Evolutionary conservation across 495 filamentous ascomycete genomes (phyloP).

Genomic region (Penicillium diatomitis): DNA sequence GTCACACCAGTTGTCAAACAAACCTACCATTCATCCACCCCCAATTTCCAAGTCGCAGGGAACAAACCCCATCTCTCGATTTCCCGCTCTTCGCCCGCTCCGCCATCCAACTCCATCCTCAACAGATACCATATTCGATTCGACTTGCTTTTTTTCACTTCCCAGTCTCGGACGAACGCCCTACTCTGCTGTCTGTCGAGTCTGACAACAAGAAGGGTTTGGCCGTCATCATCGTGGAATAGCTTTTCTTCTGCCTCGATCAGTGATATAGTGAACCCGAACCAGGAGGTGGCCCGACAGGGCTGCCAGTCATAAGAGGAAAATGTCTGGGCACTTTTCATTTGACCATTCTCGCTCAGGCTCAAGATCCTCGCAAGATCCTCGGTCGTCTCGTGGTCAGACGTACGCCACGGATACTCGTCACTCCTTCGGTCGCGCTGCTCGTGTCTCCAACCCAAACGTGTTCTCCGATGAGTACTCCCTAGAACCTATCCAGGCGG

Average conservation of each 20-base stretch:
- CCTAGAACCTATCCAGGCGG: constrained; percentile 33
- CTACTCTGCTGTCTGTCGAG: too few species aligned
- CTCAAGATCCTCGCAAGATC: constrained; percentile 29
- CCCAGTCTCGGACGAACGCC: too few species aligned
- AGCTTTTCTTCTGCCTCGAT: neutral
- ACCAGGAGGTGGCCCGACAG: constrained; percentile 34
- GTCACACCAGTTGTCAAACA: constrained; percentile 23
- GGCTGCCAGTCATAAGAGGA: constrained; percentile 29
- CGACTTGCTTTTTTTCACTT: too few species aligned
- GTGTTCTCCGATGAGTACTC: constrained; percentile 48
- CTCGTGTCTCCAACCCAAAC: constrained; percentile 37
- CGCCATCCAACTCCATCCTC: constrained; percentile 2
- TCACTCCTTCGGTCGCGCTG: constrained; percentile 29
- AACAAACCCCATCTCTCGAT: constrained; percentile 6
- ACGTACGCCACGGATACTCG: constrained; percentile 27
- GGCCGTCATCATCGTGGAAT: too few species aligned
- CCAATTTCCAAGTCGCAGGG: constrained; percentile 10
- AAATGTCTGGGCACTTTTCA: constrained; percentile 39
- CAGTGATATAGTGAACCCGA: constrained; percentile 20
- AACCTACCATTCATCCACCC: constrained; percentile 1
- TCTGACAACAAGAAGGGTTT: too few species aligned
- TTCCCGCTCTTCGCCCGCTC: neutral
- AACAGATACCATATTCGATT: too few species aligned
- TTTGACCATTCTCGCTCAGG: constrained; percentile 35
- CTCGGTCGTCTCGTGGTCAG: constrained; percentile 17